Evolutionary conservation across 495 filamentous ascomycete genomes (phyloP).

Genomic region (Ramalina intermedia): DNA sequence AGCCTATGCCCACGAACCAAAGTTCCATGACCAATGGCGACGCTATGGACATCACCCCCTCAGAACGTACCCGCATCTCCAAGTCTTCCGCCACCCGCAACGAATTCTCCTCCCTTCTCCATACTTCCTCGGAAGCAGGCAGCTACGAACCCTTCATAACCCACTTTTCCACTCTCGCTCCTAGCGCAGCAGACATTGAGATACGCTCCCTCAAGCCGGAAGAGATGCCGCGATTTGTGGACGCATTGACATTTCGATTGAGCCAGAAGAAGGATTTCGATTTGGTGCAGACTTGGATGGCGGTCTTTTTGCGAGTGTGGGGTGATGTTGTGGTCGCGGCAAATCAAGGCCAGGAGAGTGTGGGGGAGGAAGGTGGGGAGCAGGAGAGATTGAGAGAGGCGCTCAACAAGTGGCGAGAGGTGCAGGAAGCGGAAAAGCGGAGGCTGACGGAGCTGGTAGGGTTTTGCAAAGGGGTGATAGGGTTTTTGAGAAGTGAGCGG

Average conservation of each 20-base stretch:
- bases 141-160: slow-evolving; percentile 45
- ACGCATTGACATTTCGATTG: slow-evolving; percentile 56
- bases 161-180: slow-evolving; percentile 64
- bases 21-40: slow-evolving; percentile 15
- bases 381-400: slow-evolving; percentile 42
- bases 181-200: slow-evolving; percentile 72
- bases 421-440: slow-evolving; percentile 52
- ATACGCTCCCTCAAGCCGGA: slow-evolving; percentile 54
- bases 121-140: slow-evolving; percentile 13
- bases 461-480: slow-evolving; percentile 77
- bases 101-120: slow-evolving; percentile 46
- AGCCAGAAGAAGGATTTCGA: slow-evolving; percentile 66
- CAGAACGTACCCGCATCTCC: slow-evolving; percentile 39
- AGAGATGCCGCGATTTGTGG: slow-evolving; percentile 57
- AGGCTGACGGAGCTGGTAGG: slow-evolving; percentile 66
- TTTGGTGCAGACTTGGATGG: slow-evolving; percentile 91
- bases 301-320: slow-evolving; percentile 72
- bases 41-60: slow-evolving; percentile 25
- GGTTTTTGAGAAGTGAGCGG: slow-evolving; percentile 56
- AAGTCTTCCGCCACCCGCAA: slow-evolving; percentile 26
- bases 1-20: slow-evolving; percentile 1
- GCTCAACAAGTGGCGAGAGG: slow-evolving; percentile 48
- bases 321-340: slow-evolving; percentile 35
- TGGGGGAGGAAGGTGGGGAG: slow-evolving; percentile 45
- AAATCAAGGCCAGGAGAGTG: slow-evolving; percentile 20